Conservation (phyloP, 768 basidiomycete species). For the Russula sp. region DNA sequence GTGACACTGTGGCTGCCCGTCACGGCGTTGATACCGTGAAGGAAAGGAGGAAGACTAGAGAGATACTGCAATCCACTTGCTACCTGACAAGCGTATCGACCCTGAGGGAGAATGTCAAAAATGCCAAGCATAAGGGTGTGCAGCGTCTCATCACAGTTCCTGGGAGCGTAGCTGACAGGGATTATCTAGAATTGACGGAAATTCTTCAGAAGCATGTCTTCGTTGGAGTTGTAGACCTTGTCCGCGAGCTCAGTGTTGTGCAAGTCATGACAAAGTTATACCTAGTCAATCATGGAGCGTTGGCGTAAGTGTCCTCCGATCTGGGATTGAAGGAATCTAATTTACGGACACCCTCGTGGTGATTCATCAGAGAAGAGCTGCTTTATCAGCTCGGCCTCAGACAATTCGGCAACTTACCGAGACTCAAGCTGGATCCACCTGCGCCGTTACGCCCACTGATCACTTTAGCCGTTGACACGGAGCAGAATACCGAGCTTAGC, state of each 20-base stretch:
- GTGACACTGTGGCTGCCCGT: neutral
- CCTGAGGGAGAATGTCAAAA: constrained; percentile 53
- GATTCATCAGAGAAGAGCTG: constrained; percentile 71
- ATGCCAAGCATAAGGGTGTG: constrained; percentile 65
- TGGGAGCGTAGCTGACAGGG: neutral
- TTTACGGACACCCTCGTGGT: neutral
- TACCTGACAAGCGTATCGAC: constrained; percentile 66
- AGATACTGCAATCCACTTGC: constrained; percentile 59
- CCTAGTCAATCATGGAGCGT: constrained; percentile 75
- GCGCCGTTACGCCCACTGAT: constrained; percentile 67
- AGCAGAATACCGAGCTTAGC: constrained; percentile 45
- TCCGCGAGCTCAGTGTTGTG: constrained; percentile 69
- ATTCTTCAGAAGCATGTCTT: constrained; percentile 85
- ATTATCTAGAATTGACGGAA: constrained; percentile 63
- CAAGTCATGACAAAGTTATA: constrained; percentile 88
- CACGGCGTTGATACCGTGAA: constrained; percentile 7
- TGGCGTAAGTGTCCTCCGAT: constrained; percentile 57
- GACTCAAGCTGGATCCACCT: constrained; percentile 76
- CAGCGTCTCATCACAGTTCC: neutral
- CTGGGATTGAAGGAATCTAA: neutral
- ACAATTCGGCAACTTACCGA: constrained; percentile 81
- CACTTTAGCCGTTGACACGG: constrained; percentile 71
- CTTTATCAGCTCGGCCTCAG: constrained; percentile 91
- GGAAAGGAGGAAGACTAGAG: constrained; percentile 16
- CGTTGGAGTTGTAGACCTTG: constrained; percentile 82